These are phyloP conservation scores for Rubroshorea leprosula DNA, from an alignment of 345 rosid genomes.

Conservation along the genomic window DNA sequence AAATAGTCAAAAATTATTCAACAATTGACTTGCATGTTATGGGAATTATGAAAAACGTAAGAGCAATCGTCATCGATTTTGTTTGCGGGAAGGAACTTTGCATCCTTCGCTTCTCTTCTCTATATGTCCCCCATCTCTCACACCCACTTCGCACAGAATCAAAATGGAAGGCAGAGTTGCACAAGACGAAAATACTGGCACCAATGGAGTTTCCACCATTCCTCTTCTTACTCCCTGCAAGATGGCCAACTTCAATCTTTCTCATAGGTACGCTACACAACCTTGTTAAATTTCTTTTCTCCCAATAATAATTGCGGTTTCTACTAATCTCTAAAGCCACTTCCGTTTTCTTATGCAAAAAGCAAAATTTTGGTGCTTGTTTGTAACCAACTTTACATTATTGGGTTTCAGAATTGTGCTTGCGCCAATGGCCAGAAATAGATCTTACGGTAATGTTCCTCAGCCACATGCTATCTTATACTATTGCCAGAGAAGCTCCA, in stretches of 20 bases:
- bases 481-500: constrained; percentile 12
- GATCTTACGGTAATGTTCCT: constrained; percentile 13
- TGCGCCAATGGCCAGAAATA: constrained; percentile 11
- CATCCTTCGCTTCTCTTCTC: too few relatives aligned
- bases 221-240: constrained; percentile 10
- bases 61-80: too few relatives aligned
- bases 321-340: neutral
- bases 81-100: too few relatives aligned
- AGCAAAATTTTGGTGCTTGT: neutral
- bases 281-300: neutral
- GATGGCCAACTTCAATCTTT: constrained; percentile 4
- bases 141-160: neutral
- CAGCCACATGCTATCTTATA: constrained; percentile 16
- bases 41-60: too few relatives aligned
- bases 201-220: neutral
- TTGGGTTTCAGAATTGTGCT: constrained; percentile 12
- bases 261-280: neutral
- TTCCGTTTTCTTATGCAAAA: neutral
- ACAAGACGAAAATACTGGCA: neutral
- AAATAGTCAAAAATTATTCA: too few relatives aligned
- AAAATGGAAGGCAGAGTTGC: neutral
- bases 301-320: neutral
- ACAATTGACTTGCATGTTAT: too few relatives aligned
- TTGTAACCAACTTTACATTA: neutral
- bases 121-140: neutral